A percentile compares a stretch with the other conserved stretches of the same genome.
Conservation (phyloP, 306 rosid genomes). For the Psophocarpus tetragonolobus region DNA sequence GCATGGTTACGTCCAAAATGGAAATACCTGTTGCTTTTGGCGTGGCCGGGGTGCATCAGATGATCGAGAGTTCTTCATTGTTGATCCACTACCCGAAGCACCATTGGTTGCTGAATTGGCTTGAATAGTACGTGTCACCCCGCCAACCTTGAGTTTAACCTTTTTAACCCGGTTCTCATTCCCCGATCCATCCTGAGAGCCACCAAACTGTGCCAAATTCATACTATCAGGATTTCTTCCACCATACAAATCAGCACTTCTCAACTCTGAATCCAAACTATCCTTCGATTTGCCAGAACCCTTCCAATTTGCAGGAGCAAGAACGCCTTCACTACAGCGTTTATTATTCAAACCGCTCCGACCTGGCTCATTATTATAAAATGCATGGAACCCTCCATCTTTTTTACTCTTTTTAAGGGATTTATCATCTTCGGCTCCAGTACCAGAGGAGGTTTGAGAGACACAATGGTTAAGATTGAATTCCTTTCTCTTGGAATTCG, state of each 20-base stretch:
- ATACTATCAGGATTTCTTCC: conserved; percentile 57
- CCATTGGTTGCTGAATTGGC: conserved; percentile 75
- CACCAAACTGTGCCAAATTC: conserved; percentile 57
- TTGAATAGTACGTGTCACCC: conserved; percentile 75
- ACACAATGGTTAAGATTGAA: conserved; percentile 65
- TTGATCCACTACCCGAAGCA: conserved; percentile 47
- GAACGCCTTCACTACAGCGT: conserved; percentile 83
- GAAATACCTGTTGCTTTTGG: conserved; percentile 71
- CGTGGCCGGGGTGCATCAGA: conserved; percentile 53
- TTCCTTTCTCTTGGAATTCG: conserved; percentile 68
- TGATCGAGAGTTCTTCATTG: conserved; percentile 52
- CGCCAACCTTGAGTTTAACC: conserved; percentile 87
- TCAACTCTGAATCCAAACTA: conserved; percentile 48
- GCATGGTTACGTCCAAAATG: conserved; percentile 2
- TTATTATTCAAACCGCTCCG: conserved; percentile 48
- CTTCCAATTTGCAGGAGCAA: conserved; percentile 94
- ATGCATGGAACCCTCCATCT: conserved; percentile 52
- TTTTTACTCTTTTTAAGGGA: conserved; percentile 44
- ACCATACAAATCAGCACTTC: conserved; percentile 47
- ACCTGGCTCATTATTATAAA: conserved; percentile 58
- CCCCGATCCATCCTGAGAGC: conserved; percentile 57
- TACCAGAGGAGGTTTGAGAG: conserved; percentile 45
- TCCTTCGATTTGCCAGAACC: conserved; percentile 55
- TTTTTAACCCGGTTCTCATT: conserved; percentile 74
- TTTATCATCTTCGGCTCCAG: conserved; percentile 49